phyloP scores from a whole-genome alignment of 345 rosid species.

The Arabidopsis arenosa region DNA sequence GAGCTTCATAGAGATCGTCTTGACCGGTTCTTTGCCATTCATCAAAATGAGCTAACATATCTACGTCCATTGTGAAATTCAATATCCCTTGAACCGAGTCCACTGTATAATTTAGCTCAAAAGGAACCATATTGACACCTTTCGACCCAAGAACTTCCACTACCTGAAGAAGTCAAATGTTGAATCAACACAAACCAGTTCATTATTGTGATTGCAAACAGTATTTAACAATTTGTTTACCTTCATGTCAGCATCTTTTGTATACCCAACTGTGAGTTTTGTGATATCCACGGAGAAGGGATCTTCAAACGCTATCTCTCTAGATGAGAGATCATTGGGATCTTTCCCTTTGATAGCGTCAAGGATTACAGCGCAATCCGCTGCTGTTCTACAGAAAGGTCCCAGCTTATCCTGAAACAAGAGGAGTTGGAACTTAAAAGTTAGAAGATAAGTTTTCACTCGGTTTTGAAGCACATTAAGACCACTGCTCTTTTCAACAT shows the following conservation, averaged over 20 bases:
- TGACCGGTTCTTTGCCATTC: conserved; percentile 76
- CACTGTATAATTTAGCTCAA: conserved; percentile 70
- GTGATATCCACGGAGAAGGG: conserved; percentile 80
- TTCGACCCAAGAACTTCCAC: conserved; percentile 70
- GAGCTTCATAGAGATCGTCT: conserved; percentile 82
- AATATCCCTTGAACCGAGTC: conserved; percentile 83
- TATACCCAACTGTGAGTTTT: conserved; percentile 80
- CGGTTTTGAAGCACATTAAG: neutral
- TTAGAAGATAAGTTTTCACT: neutral
- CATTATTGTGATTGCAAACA: neutral
- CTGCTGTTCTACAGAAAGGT: conserved; percentile 62
- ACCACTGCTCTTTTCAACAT: neutral
- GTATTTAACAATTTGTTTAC: conserved; percentile 41
- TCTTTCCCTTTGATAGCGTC: conserved; percentile 80
- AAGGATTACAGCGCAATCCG: conserved; percentile 67
- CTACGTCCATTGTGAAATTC: conserved; percentile 84
- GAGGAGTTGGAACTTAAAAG: conserved; percentile 6
- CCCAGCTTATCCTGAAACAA: conserved; percentile 79
- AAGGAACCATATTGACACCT: conserved; percentile 86
- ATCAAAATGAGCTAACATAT: conserved; percentile 86
- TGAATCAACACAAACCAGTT: neutral
- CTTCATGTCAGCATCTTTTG: conserved; percentile 91
- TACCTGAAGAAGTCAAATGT: conserved; percentile 49
- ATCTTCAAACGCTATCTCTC: conserved; percentile 64
- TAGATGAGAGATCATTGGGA: conserved; percentile 78